These are phyloP conservation scores for Intubia oerlemansii DNA, from an alignment of 2,329 filamentous ascomycete genomes.

Conservation along the genomic window DNA sequence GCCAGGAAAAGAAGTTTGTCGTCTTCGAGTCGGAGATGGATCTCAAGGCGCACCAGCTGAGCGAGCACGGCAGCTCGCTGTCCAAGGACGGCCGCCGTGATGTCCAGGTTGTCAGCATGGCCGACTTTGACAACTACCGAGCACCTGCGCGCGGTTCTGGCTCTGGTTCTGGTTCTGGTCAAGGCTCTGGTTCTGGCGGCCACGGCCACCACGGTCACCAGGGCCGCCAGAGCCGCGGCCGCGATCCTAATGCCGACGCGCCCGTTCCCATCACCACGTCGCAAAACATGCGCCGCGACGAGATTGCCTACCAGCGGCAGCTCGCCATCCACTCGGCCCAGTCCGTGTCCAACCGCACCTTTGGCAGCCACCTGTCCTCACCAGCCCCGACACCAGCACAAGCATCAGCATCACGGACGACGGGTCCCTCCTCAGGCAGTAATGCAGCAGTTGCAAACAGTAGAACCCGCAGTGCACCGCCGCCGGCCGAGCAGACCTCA, in stretches of 20 bases:
- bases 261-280: conserved; percentile 54
- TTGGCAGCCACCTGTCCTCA: conserved; percentile 64
- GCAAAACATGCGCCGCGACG: conserved; percentile 63
- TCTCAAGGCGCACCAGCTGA: conserved; percentile 78
- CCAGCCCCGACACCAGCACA: conserved; percentile 15
- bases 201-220: no score
- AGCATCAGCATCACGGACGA: conserved; percentile 5
- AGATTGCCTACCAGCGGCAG: conserved; percentile 79
- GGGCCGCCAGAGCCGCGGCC: conserved; percentile 38
- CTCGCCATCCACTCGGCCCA: conserved; percentile 81
- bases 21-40: conserved; percentile 93
- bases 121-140: conserved; percentile 57
- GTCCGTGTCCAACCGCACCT: conserved; percentile 56
- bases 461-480: no score
- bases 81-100: conserved; percentile 73
- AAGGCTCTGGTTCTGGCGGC: conserved; percentile 16
- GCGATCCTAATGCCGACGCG: conserved; percentile 65
- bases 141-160: conserved; percentile 39
- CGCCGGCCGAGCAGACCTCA: no score
- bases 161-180: conserved; percentile 30
- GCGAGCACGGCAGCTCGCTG: conserved; percentile 55
- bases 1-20: conserved; percentile 90
- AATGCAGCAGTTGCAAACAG: no score
- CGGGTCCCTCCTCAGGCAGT: conserved; percentile 2
- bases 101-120: conserved; percentile 68